Conservation (phyloP, 1,139 yeast genomes). For the Scheffersomyces quercinus region DNA sequence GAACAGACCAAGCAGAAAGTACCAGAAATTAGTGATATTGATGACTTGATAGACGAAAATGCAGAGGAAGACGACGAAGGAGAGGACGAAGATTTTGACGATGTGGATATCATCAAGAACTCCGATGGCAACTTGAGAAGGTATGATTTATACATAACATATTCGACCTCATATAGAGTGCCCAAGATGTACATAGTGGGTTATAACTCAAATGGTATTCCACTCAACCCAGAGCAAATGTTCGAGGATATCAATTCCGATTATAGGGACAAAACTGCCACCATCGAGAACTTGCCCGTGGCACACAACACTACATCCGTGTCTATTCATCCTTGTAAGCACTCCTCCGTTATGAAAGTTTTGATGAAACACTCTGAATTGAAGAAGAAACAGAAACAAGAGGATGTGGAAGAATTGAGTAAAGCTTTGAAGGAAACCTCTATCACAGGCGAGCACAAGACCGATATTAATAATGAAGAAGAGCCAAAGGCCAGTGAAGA, state of each 20-base stretch:
- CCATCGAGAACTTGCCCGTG: constrained; percentile 91
- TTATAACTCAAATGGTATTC: constrained; percentile 78
- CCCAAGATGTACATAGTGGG: constrained; percentile 95
- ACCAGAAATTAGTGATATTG: constrained; percentile 33
- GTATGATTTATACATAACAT: constrained; percentile 86
- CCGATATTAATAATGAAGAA: constrained; percentile 17
- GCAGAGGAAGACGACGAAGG: constrained; percentile 31
- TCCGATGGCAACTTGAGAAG: constrained; percentile 51
- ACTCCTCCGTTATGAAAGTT: constrained; percentile 90
- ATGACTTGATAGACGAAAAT: constrained; percentile 41
- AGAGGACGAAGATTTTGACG: constrained; percentile 33
- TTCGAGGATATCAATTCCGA: constrained; percentile 91
- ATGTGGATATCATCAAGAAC: constrained; percentile 25
- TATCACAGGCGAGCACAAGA: constrained; percentile 18
- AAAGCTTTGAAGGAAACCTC: background rate
- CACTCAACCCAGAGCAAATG: constrained; percentile 86
- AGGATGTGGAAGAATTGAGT: constrained; percentile 40
- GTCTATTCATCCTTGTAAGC: constrained; percentile 95
- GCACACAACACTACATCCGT: constrained; percentile 76
- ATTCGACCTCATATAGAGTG: constrained; percentile 92
- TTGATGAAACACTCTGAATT: constrained; percentile 60
- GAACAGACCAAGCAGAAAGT: constrained; percentile 11
- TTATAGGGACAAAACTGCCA: constrained; percentile 92
- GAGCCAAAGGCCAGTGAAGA: constrained; percentile 51
- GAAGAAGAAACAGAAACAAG: constrained; percentile 13